These are phyloP conservation scores for Tripterygium wilfordii DNA, from an alignment of 177 flowering plant genomes.

Conservation along the genomic window DNA sequence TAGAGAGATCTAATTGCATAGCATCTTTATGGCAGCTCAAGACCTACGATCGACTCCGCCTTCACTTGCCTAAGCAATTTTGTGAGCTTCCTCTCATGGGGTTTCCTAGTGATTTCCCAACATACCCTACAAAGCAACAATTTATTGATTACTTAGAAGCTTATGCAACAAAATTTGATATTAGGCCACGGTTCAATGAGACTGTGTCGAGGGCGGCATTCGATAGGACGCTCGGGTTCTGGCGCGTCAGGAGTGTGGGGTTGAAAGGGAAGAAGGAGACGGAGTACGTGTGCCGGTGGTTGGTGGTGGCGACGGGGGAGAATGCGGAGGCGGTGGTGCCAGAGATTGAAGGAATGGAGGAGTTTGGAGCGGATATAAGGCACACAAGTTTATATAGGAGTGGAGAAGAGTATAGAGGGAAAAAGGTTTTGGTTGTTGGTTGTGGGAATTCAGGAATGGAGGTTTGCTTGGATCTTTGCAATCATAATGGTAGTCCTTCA, in stretches of 20 bases:
- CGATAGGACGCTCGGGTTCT: constrained; percentile 33
- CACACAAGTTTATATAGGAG: constrained; percentile 58
- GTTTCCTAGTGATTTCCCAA: constrained; percentile 56
- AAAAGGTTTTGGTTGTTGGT: constrained; percentile 64
- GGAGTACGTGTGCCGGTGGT: constrained; percentile 54
- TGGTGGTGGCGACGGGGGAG: constrained; percentile 75
- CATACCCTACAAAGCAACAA: constrained; percentile 67
- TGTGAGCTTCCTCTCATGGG: constrained; percentile 73
- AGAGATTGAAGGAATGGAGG: constrained; percentile 41
- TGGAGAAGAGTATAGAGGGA: constrained; percentile 40
- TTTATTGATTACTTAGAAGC: constrained; percentile 52
- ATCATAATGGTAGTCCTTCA: constrained; percentile 49
- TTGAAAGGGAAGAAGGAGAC: constrained; percentile 11
- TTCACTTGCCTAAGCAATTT: constrained; percentile 77
- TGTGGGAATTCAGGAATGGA: constrained; percentile 88
- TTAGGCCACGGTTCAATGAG: constrained; percentile 40
- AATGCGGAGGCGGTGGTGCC: constrained; percentile 75
- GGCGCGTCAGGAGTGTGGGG: constrained; percentile 43
- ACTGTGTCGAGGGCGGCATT: constrained; percentile 39
- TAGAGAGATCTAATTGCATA: constrained; percentile 66
- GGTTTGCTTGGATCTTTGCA: constrained; percentile 69
- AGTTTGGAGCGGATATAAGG: constrained; percentile 37
- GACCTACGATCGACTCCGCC: constrained; percentile 74
- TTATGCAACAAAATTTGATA: constrained; percentile 37
- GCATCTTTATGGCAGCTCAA: constrained; percentile 79